phyloP scores from a whole-genome alignment of 139 green algal genomes.

The Chlorella sorokiniana region DNA sequence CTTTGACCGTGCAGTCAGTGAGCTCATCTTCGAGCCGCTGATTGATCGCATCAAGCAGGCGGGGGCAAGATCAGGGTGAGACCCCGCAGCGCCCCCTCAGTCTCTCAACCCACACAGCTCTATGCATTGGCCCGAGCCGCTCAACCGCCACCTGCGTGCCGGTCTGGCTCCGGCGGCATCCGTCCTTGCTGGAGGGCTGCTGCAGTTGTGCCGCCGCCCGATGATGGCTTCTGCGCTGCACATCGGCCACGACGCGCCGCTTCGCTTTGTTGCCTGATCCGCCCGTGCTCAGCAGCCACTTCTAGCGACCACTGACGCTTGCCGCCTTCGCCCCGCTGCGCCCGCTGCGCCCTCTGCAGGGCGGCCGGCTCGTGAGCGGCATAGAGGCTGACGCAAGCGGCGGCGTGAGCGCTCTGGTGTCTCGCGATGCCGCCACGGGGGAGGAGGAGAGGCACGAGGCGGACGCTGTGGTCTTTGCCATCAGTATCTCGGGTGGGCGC shows the following conservation, averaged over 20 bases:
- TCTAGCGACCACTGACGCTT: no score
- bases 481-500: conserved; percentile 61
- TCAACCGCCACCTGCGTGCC: no score
- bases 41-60: conserved; percentile 59
- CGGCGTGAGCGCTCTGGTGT: conserved; percentile 38
- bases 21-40: conserved; percentile 81
- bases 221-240: no score
- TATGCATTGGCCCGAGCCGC: no score
- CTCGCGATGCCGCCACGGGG: conserved; percentile 20
- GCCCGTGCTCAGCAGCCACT: no score
- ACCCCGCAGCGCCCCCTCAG: background rate
- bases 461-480: conserved; percentile 86
- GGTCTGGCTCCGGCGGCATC: no score
- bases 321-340: background rate
- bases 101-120: no score
- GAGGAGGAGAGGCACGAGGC: conserved; percentile 50
- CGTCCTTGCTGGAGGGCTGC: no score
- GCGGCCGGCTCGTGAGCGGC: conserved; percentile 62
- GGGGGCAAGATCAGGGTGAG: conserved; percentile 41
- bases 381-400: conserved; percentile 42
- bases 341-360: background rate
- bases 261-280: no score
- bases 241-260: no score
- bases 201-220: no score
- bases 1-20: conserved; percentile 51